phyloP scores from a whole-genome alignment of 2,329 filamentous ascomycete species.

The Verticillium longisporum region DNA sequence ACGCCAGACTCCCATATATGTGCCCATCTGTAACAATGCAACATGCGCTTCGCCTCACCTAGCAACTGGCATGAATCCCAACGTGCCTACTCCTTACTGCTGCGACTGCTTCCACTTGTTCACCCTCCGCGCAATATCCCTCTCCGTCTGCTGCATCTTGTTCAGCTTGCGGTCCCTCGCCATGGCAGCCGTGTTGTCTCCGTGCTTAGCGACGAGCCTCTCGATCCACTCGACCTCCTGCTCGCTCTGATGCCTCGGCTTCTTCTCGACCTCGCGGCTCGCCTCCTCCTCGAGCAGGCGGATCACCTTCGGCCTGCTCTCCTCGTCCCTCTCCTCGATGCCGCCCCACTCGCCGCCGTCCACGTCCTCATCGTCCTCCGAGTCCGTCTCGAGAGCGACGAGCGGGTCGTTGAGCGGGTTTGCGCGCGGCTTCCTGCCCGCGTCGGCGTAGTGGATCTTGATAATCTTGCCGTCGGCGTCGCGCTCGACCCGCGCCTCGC shows the following conservation, averaged over 20 bases:
- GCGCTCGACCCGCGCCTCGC: slow-evolving; percentile 72
- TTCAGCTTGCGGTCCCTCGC: slow-evolving; percentile 74
- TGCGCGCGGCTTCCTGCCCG: slow-evolving; percentile 1
- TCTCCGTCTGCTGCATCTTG: slow-evolving; percentile 83
- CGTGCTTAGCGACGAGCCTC: slow-evolving; percentile 64
- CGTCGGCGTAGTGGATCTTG: slow-evolving; percentile 11
- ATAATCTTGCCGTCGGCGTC: slow-evolving; percentile 57
- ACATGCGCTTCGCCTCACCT: neutral
- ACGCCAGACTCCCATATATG: slow-evolving; percentile 1
- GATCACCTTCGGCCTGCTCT: slow-evolving; percentile 52
- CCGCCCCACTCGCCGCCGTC: slow-evolving; percentile 32
- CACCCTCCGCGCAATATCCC: slow-evolving; percentile 68
- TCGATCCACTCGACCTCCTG: slow-evolving; percentile 74
- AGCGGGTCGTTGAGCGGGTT: slow-evolving; percentile 71
- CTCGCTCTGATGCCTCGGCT: slow-evolving; percentile 64
- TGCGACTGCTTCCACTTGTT: slow-evolving; percentile 29
- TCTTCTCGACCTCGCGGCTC: slow-evolving; percentile 50
- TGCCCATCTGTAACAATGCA: slow-evolving; percentile 16
- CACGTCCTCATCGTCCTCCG: slow-evolving; percentile 29
- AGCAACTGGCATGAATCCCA: neutral
- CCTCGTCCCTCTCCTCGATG: slow-evolving; percentile 33
- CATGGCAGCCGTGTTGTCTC: slow-evolving; percentile 74
- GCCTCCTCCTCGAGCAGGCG: slow-evolving; percentile 64
- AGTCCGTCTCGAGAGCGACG: slow-evolving; percentile 39
- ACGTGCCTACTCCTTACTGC: neutral